Conservation (phyloP, 2,329 filamentous ascomycete genomes). For the Orbilia quercus region DNA sequence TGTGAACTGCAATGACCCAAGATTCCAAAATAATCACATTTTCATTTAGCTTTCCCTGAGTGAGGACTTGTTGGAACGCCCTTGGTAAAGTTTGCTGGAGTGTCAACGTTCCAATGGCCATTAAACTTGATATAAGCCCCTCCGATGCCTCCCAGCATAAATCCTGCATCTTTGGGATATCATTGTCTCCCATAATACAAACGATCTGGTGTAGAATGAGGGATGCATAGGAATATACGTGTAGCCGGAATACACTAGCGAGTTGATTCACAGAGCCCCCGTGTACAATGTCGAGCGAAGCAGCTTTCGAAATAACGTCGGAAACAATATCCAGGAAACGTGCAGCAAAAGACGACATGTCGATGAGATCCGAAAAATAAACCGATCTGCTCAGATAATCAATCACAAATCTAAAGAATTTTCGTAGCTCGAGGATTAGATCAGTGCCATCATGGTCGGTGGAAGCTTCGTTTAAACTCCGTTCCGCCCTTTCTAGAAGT, state of each 20-base stretch:
- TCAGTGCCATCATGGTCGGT: neutral
- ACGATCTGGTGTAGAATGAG: conserved; percentile 17
- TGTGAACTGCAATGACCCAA: conserved; percentile 72
- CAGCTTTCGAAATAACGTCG: conserved; percentile 23
- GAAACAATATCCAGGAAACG: conserved; percentile 54
- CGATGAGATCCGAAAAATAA: conserved; percentile 59
- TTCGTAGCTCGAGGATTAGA: conserved; percentile 19
- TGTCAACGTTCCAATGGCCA: neutral
- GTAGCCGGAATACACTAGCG: conserved; percentile 9
- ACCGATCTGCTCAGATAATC: conserved; percentile 57
- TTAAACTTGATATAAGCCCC: conserved; percentile 22
- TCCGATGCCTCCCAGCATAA: conserved; percentile 15
- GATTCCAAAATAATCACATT: conserved; percentile 63
- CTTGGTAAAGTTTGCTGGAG: conserved; percentile 14
- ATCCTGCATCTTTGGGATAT: neutral
- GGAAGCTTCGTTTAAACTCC: conserved; percentile 7
- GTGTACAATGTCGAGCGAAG: conserved; percentile 7
- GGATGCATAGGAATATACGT: conserved; percentile 18
- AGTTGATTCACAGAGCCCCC: neutral
- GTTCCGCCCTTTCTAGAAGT: conserved; percentile 50
- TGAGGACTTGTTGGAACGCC: conserved; percentile 13
- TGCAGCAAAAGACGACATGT: conserved; percentile 58
- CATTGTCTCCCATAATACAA: conserved; percentile 4
- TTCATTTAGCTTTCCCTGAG: conserved; percentile 12
- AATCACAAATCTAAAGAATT: conserved; percentile 30